Evolutionary conservation across 1,284 basidiomycete species (phyloP).

Genomic region (Trichosporon ovoides): DNA sequence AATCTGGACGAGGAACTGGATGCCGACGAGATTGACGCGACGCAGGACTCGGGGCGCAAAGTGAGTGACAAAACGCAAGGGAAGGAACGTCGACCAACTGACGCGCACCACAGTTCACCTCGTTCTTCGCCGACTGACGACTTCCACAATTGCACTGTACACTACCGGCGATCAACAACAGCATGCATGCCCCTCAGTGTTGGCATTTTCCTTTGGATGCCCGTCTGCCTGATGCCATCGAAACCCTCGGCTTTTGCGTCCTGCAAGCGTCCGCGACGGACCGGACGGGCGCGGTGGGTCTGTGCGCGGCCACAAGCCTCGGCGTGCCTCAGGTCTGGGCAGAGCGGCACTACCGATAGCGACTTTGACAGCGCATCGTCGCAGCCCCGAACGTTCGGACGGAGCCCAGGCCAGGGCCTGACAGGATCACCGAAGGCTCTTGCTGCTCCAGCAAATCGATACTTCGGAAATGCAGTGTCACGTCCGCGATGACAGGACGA

Average conservation of each 20-base stretch:
- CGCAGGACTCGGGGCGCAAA: slow-evolving; percentile 13
- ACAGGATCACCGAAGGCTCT: background rate
- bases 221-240: background rate
- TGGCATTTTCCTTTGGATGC: background rate
- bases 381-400: background rate
- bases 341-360: background rate
- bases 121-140: slow-evolving; percentile 1
- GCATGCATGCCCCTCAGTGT: background rate
- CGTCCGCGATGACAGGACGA: background rate
- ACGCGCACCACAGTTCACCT: background rate
- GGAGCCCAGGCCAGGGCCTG: background rate
- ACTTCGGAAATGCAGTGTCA: background rate
- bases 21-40: slow-evolving; percentile 11
- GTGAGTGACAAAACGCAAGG: background rate
- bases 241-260: background rate
- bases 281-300: background rate
- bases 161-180: background rate
- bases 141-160: background rate
- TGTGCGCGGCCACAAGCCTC: background rate
- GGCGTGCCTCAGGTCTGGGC: background rate
- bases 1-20: slow-evolving; percentile 8
- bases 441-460: background rate
- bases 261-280: background rate
- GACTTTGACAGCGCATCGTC: background rate
- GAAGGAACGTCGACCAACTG: background rate